Conservation (phyloP, 169 alveolate genomes). For the Plasmodium relictum region DNA sequence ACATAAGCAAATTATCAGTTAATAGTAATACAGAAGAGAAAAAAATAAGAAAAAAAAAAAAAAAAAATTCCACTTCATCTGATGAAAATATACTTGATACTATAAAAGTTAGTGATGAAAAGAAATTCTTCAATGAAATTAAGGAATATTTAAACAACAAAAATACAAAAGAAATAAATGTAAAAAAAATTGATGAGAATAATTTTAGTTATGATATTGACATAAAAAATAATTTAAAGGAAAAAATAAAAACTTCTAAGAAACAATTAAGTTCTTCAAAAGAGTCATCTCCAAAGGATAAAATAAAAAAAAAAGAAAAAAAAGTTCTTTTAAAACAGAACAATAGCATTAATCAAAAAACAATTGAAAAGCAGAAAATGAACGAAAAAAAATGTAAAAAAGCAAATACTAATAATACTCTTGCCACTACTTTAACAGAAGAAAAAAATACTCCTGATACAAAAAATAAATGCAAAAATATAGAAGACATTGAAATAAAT, state of each 20-base stretch:
- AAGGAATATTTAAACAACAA: slow-evolving; percentile 36
- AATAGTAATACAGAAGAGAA: neutral
- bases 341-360: neutral
- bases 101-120: slow-evolving; percentile 12
- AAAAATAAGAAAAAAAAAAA: slow-evolving; percentile 7
- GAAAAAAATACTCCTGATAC: too few relatives aligned
- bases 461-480: too few relatives aligned
- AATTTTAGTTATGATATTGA: neutral
- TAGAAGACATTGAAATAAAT: too few relatives aligned
- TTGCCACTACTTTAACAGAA: too few relatives aligned
- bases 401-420: too few relatives aligned
- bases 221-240: neutral
- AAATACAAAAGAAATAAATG: slow-evolving; percentile 4
- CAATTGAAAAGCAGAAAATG: too few relatives aligned
- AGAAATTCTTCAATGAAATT: slow-evolving; percentile 44
- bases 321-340: neutral
- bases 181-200: neutral
- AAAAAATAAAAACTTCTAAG: neutral
- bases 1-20: neutral
- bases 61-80: neutral
- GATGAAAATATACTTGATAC: slow-evolving; percentile 21
- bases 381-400: too few relatives aligned
- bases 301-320: neutral
- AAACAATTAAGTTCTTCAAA: neutral
- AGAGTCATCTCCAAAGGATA: neutral